Base-by-base conservation (phyloP, 2,329 filamentous ascomycete species). In the Zalaria sp. region DNA sequence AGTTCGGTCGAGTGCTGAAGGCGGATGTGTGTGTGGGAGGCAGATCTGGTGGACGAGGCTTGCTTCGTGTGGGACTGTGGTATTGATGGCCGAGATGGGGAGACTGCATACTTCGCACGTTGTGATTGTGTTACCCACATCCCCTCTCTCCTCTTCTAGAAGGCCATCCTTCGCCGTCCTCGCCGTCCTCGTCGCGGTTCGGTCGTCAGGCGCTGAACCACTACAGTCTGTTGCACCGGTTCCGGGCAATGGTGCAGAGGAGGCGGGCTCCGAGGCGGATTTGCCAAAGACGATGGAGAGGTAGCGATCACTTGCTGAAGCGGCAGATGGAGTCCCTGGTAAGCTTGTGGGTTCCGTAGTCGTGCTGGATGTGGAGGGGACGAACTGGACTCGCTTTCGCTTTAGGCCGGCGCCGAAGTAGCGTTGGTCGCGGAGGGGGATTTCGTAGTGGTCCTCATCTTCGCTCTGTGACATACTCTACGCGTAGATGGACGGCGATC, bases 41-140 rank as follows among this genome's bases (percentile, higher is more conserved):
- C 73, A 78, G 32, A 83, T 71, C 62, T 87, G 82, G 53, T 88
- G 83, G 5, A 78, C 77, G 42, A 84, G 68, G 28, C 73, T 79
- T 26, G 71, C 65, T 52, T 77, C 73, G 56, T 82, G 81, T 32
- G 29, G 29, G 29, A 38, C 50, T 39, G 35, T 48, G 2, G 37
- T 48, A 9, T 46, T 39, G 27, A 34, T 49, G 8, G 31, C 47
- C 11, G 46, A 38, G 27, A 64, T 48, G 0, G 57, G 57, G 7
- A 55, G 52, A 25, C 54, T 55, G 50, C 63, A 67, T n/a, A 60
- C 55, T 3, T 52, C 49, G 50, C 57, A 58, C 26, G 51, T 42
- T 26, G 43, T 44, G 35, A 27, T 40, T 38, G 25, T 18, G 34
- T 18, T 3, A 2, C 29, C n/a, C n/a, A 32, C 7, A 3, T 32